Evolutionary conservation across 495 filamentous ascomycete genomes (phyloP).

Genomic region (Talaromyces adpressus): DNA sequence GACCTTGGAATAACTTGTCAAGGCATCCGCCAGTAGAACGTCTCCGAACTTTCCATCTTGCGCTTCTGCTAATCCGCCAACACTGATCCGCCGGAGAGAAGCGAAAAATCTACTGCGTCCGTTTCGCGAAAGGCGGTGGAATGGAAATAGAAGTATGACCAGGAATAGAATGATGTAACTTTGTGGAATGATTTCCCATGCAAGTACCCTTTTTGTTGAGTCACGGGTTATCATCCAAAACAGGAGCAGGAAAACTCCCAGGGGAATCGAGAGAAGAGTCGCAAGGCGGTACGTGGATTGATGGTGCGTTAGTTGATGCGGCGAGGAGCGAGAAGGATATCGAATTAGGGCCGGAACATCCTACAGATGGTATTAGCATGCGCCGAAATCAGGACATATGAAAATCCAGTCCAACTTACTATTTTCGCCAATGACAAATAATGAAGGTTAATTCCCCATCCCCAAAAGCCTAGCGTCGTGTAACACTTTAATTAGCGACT

Average conservation of each 20-base stretch:
- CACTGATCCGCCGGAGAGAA: conserved; percentile 61
- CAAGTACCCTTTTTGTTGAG: conserved; percentile 55
- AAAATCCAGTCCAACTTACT: conserved; percentile 34
- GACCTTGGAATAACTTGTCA: conserved; percentile 91
- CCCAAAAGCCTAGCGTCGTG: conserved; percentile 67
- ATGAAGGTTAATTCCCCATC: conserved; percentile 82
- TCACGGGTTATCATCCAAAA: conserved; percentile 81
- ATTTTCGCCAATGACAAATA: conserved; percentile 68
- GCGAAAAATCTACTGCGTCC: conserved; percentile 71
- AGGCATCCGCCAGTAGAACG: conserved; percentile 85
- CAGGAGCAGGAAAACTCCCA: conserved; percentile 59
- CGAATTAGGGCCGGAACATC: conserved; percentile 74
- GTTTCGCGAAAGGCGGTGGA: conserved; percentile 58
- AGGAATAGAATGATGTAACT: conserved; percentile 65
- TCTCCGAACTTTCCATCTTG: conserved; percentile 89
- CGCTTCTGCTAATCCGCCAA: conserved; percentile 74
- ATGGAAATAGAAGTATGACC: conserved; percentile 62
- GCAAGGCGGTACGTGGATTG: conserved; percentile 78
- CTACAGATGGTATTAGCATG: conserved; percentile 22
- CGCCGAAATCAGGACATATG: not conserved
- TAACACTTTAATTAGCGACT: not conserved
- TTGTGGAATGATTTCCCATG: conserved; percentile 76
- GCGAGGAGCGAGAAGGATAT: conserved; percentile 62
- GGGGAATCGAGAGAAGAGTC: conserved; percentile 60
- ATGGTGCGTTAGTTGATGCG: conserved; percentile 64